Evolutionary conservation across 345 rosid genomes (phyloP).

Genomic region (Abelmoschus esculentus): DNA sequence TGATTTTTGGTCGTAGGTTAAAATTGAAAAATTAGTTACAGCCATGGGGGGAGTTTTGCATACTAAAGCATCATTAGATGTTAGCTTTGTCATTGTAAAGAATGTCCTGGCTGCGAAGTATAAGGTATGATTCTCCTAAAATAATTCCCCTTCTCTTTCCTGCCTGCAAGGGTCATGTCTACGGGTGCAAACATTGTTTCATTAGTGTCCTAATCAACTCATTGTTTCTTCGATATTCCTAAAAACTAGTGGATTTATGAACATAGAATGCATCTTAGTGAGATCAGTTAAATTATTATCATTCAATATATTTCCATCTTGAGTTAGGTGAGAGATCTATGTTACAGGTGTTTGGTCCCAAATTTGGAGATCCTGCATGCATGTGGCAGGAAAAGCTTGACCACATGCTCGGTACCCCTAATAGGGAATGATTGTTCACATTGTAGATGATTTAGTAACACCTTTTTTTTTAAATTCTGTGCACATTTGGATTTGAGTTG

Average conservation of each 20-base stretch:
- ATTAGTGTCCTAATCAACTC: not conserved
- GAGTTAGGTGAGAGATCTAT: not conserved
- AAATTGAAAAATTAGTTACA: conserved; percentile 62
- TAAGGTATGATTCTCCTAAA: conserved; percentile 44
- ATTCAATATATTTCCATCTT: not conserved
- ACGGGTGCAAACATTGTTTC: not conserved
- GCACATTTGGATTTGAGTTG: not conserved
- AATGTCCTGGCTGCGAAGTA: conserved; percentile 90
- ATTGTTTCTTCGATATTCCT: not conserved
- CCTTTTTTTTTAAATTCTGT: not conserved
- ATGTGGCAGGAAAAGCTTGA: not conserved
- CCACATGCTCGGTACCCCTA: not conserved
- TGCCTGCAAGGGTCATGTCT: not conserved
- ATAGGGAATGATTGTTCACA: not conserved
- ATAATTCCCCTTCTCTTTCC: not conserved
- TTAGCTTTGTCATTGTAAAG: conserved; percentile 78
- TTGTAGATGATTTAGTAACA: not conserved
- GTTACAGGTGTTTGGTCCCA: not conserved
- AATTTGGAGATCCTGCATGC: not conserved
- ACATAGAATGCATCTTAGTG: not conserved
- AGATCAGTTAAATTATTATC: not conserved
- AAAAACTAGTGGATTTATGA: not conserved
- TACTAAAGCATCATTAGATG: conserved; percentile 54
- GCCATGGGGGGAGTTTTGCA: conserved; percentile 80
- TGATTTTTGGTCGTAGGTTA: conserved; percentile 42